These are phyloP conservation scores for Takakia lepidozioides DNA, from an alignment of 225 moss, liverwort and hornwort species.

Conservation along the genomic window DNA sequence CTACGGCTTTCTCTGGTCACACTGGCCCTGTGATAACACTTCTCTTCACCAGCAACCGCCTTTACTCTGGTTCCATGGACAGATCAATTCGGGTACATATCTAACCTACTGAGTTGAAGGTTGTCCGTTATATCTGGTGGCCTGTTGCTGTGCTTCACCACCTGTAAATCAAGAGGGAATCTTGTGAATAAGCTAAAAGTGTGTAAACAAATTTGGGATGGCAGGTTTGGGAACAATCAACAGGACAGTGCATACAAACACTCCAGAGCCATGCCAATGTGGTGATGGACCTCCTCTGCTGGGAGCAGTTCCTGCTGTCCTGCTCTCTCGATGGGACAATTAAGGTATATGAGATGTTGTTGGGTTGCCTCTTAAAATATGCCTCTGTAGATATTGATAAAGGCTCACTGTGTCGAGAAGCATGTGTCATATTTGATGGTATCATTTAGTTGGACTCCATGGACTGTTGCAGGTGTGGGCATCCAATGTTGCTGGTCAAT, in stretches of 20 bases:
- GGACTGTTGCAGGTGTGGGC: constrained; percentile 62
- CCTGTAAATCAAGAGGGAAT: too few relatives aligned
- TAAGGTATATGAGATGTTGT: too few relatives aligned
- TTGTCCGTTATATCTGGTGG: too few relatives aligned
- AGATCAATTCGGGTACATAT: constrained; percentile 60
- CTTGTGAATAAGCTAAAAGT: background rate
- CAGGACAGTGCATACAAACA: constrained; percentile 70
- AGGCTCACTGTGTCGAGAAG: too few relatives aligned
- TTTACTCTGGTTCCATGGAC: constrained; percentile 92
- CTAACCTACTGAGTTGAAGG: background rate
- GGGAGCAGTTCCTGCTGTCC: constrained; percentile 91
- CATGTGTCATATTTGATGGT: background rate
- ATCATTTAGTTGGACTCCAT: background rate
- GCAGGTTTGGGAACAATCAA: constrained; percentile 68
- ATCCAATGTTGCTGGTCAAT: constrained; percentile 62
- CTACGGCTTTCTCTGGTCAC: constrained; percentile 67
- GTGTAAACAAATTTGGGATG: background rate
- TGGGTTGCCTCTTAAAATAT: too few relatives aligned
- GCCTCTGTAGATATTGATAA: too few relatives aligned
- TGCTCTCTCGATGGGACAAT: constrained; percentile 94
- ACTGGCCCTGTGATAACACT: constrained; percentile 72
- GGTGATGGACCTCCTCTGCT: constrained; percentile 88
- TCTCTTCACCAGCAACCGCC: constrained; percentile 43
- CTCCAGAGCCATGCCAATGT: constrained; percentile 78
- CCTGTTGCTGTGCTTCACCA: too few relatives aligned